Base-by-base conservation (phyloP, 2,329 filamentous ascomycete species). In the Lachnellula arida region DNA sequence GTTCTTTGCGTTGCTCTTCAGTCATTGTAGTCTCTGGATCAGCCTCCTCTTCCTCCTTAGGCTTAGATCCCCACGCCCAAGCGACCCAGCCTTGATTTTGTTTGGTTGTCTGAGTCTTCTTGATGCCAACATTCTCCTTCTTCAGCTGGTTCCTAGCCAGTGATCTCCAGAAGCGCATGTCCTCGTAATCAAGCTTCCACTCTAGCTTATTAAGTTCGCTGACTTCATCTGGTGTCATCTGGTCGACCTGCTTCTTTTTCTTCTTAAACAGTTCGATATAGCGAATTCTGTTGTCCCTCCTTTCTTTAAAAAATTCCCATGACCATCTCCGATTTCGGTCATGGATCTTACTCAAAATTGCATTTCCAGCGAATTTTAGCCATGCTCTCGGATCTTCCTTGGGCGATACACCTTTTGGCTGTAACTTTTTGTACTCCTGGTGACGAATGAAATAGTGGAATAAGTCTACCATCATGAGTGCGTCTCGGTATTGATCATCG, bases 391-490 rank as follows among this genome's bases (percentile, higher is more conserved):
- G 93, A 65, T 97, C 90, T 71, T 97, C 90, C 68, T 91, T 96
- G 0, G 91, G 89, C 0, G 82, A 81, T 56, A 86, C 81, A 1
- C 79, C 86, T 68, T 95, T 94, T 4, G 94, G 94, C 66, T 96
- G 91, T 56, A 91, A 79, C 65, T 88, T 93, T 70, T 95, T 95
- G 76, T 97, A 97, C 71, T 99, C 93, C 71, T 97, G 94, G 63
- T 99, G 94, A 34, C 93, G 87, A 65, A 97, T 89, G 72, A 97
- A 99, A 74, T 96, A 97, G 72, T 99, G 94, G 76, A 99, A 99
- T 2, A 97, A 78, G 70, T 99, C 94, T 2, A 97, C 89, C 77
- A 99, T 89, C 94, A 99, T 99, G 56, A 99, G 76, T 5, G 88
- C 91, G 74, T 99, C 94, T 32, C 95, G 88, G 70, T 99, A 99